Conservation (phyloP, 2,329 filamentous ascomycete genomes). For the Tolypocladium album region DNA sequence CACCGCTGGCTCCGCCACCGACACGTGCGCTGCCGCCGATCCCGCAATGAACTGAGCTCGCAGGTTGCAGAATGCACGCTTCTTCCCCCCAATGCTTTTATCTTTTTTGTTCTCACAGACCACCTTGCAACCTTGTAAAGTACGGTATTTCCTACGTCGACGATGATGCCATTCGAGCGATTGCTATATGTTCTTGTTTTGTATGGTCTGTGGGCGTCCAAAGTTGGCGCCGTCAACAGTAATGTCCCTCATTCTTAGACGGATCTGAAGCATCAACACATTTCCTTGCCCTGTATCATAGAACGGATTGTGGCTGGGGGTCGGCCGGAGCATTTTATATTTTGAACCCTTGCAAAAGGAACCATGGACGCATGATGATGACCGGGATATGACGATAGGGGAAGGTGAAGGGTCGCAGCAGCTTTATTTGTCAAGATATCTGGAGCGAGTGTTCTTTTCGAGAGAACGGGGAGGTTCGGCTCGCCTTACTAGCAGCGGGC, state of each 20-base stretch:
- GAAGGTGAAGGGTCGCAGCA: not conserved
- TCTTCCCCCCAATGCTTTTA: not conserved
- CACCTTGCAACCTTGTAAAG: not conserved
- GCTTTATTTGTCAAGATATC: not conserved
- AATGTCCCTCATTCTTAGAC: not conserved
- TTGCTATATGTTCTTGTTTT: not conserved
- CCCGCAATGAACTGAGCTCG: constrained; percentile 20
- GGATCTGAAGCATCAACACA: not conserved
- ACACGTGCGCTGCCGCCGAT: constrained; percentile 44
- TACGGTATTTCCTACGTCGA: not conserved
- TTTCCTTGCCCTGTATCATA: not conserved
- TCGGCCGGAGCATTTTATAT: not conserved
- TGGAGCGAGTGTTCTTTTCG: not conserved
- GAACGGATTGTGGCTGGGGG: not conserved
- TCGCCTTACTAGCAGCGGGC: not conserved
- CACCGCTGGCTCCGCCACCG: constrained; percentile 43
- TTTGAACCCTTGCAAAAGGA: not conserved
- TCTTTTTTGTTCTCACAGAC: not conserved
- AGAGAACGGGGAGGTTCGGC: not conserved
- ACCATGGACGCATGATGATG: not conserved
- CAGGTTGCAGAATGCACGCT: not conserved
- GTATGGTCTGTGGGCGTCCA: not conserved
- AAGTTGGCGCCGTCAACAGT: not conserved
- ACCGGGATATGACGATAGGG: not conserved
- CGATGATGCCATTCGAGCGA: not conserved